Evolutionary conservation across 2,329 filamentous ascomycete species (phyloP).

Genomic region (Purpureocillium takamizusanense): DNA sequence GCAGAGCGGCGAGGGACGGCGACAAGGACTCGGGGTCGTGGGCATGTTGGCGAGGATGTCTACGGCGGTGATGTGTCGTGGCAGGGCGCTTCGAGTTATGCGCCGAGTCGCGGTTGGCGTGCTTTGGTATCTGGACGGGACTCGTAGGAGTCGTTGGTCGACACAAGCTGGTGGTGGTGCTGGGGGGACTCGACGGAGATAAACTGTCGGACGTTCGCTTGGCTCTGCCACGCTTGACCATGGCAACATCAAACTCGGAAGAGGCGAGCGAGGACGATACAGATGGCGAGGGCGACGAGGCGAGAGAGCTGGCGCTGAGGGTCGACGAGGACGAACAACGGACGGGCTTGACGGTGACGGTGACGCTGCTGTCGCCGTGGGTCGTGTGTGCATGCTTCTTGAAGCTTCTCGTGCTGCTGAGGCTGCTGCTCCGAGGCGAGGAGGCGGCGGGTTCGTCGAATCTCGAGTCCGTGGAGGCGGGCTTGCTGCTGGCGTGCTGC

Average conservation of each 20-base stretch:
- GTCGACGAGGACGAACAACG: constrained; percentile 1
- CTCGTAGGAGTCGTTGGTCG: constrained; percentile 30
- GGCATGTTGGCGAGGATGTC: constrained; percentile 25
- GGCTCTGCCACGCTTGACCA: constrained; percentile 24
- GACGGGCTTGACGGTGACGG: constrained; percentile 1
- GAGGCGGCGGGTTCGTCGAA: no score
- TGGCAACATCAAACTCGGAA: constrained; percentile 17
- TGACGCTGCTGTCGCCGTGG: constrained; percentile 1
- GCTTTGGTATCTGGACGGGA: constrained; percentile 46
- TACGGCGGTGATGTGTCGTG: constrained; percentile 20
- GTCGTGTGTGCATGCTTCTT: constrained; percentile 5
- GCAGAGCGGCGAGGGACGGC: constrained; percentile 49
- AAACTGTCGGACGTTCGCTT: constrained; percentile 15
- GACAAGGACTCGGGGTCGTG: constrained; percentile 47
- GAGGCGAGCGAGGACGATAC: constrained; percentile 1
- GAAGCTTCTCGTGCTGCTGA: neutral
- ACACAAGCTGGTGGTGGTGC: constrained; percentile 16
- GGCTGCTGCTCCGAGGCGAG: neutral
- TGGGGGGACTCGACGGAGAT: constrained; percentile 17
- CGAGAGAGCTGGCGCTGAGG: constrained; percentile 2
- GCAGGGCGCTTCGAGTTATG: constrained; percentile 27
- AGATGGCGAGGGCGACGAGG: neutral
- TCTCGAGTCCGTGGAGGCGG: neutral
- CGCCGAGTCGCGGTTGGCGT: constrained; percentile 26
- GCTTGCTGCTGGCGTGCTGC: neutral